phyloP scores from a whole-genome alignment of 139 green algal species.

The Diplosphaera chodatii region DNA sequence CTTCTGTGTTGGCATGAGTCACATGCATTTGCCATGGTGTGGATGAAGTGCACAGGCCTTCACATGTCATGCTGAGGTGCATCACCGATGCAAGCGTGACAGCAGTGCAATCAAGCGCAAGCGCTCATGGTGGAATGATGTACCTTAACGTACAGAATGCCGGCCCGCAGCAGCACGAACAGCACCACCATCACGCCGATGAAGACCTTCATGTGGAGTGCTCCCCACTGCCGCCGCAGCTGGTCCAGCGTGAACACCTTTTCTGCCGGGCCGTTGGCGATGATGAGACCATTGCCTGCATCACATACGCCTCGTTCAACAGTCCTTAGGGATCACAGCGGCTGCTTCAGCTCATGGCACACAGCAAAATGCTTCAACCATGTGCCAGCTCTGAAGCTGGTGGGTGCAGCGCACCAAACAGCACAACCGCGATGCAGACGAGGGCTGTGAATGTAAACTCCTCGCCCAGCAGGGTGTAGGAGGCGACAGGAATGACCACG shows the following conservation, averaged over 20 bases:
- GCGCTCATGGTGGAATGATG: too few species aligned
- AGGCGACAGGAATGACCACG: conserved; percentile 42
- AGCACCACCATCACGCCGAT: conserved; percentile 21
- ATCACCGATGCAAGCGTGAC: too few species aligned
- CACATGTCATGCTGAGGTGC: too few species aligned
- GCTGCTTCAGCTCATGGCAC: too few species aligned
- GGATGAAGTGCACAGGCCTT: too few species aligned
- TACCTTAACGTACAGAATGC: conserved; percentile 8
- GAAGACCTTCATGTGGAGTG: conserved; percentile 33
- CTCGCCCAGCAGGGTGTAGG: conserved; percentile 31
- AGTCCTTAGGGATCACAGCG: too few species aligned
- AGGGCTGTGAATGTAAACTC: conserved; percentile 13
- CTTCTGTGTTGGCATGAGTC: too few species aligned
- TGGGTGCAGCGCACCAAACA: conserved; percentile 12
- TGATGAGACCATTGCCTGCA: conserved; percentile 41
- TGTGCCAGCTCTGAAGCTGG: too few species aligned
- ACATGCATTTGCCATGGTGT: too few species aligned
- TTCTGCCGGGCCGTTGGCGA: conserved; percentile 34
- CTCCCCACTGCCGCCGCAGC: conserved; percentile 33
- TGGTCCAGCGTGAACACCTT: conserved; percentile 28
- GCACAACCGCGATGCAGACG: conserved; percentile 30
- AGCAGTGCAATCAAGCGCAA: too few species aligned
- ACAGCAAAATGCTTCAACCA: too few species aligned
- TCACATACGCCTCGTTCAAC: too few species aligned
- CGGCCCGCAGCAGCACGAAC: conserved; percentile 24